These are phyloP conservation scores for Papiliotrema laurentii DNA, from an alignment of 1,284 basidiomycete genomes.

Conservation along the genomic window DNA sequence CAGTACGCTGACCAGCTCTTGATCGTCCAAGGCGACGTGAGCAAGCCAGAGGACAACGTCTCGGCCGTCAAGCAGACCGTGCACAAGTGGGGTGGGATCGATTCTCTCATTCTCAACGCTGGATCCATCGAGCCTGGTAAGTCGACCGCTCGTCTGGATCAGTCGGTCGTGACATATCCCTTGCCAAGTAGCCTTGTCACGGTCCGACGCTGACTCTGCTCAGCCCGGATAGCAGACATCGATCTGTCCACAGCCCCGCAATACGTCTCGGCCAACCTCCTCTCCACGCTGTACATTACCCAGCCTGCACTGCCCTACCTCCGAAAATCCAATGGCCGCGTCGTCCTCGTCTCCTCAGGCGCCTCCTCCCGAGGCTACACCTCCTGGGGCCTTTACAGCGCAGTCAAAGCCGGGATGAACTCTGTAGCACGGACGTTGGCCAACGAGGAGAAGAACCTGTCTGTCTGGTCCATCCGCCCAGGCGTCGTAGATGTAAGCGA, in stretches of 20 bases:
- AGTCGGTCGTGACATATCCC: background rate
- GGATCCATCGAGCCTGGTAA: conserved; percentile 49
- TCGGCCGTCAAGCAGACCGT: conserved; percentile 44
- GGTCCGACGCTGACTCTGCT: background rate
- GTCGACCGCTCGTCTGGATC: conserved; percentile 4
- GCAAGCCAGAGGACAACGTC: conserved; percentile 35
- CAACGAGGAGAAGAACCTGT: conserved; percentile 51
- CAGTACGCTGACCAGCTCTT: conserved; percentile 31
- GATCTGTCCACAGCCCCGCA: background rate
- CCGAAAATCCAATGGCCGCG: conserved; percentile 40
- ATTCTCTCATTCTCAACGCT: conserved; percentile 53
- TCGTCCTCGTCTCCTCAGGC: conserved; percentile 54
- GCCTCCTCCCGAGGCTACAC: conserved; percentile 50
- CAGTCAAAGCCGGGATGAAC: conserved; percentile 53
- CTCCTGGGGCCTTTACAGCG: conserved; percentile 53
- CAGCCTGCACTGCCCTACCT: conserved; percentile 51
- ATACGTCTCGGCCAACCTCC: conserved; percentile 51
- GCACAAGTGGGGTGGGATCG: conserved; percentile 48
- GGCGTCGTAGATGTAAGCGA: conserved; percentile 52
- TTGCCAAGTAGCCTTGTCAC: background rate
- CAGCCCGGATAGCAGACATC: conserved; percentile 1
- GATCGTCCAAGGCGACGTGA: conserved; percentile 49
- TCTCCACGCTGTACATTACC: conserved; percentile 51
- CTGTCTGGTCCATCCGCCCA: conserved; percentile 51
- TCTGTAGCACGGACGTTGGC: conserved; percentile 51